Conservation (phyloP, 2,329 filamentous ascomycete species). For the Fusarium palustre region DNA sequence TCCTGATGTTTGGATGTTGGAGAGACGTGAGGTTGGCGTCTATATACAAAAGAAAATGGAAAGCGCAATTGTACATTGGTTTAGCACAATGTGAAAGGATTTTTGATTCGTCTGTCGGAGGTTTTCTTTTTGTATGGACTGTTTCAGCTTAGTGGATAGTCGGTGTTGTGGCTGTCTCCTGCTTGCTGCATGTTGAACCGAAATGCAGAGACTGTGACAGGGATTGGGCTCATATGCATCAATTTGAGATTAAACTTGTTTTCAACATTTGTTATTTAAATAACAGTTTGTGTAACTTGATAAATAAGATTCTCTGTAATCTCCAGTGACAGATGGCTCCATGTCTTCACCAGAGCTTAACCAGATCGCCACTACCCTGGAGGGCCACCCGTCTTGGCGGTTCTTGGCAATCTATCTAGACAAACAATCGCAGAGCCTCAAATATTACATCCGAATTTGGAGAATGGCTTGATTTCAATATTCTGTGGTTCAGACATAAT, state of each 20-base stretch:
- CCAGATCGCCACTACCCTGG: not conserved
- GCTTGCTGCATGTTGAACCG: not conserved
- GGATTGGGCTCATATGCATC: not conserved
- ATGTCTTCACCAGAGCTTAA: not conserved
- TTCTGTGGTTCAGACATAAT: too few species aligned
- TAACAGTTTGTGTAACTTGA: not conserved
- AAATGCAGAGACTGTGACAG: not conserved
- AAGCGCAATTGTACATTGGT: too few species aligned
- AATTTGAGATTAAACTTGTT: not conserved
- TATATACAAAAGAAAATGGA: not conserved
- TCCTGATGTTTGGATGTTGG: not conserved
- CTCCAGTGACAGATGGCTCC: not conserved
- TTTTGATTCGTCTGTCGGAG: not conserved
- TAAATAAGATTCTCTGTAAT: accelerated
- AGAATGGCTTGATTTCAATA: not conserved
- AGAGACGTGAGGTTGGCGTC: accelerated
- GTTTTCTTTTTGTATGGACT: not conserved
- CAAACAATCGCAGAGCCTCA: conserved; percentile 15
- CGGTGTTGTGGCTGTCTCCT: not conserved
- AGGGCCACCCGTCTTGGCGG: conserved; percentile 19
- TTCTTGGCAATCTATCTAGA: conserved; percentile 5
- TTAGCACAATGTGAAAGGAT: not conserved
- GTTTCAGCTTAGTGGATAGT: not conserved
- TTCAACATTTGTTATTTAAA: not conserved
- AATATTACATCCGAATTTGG: not conserved